These are phyloP conservation scores for Kazachstania kunashirensis DNA, from an alignment of 805 yeast genomes.

Conservation along the genomic window DNA sequence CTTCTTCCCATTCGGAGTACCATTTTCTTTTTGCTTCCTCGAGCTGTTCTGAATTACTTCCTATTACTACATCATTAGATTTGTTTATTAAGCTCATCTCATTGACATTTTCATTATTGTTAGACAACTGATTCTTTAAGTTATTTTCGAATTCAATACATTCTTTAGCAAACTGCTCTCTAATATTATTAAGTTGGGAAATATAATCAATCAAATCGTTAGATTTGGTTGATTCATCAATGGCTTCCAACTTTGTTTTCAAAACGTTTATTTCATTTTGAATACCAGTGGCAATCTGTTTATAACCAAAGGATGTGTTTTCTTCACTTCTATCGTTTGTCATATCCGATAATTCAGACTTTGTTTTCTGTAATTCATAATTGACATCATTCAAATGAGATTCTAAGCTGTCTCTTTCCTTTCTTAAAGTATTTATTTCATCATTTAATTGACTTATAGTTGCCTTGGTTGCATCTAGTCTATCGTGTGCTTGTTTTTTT, in stretches of 20 bases:
- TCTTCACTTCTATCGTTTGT: too few relatives aligned
- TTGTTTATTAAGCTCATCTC: too few relatives aligned
- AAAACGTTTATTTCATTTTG: constrained; percentile 13
- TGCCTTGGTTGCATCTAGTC: constrained; percentile 22
- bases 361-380: not conserved
- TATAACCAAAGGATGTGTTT: too few relatives aligned
- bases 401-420: constrained; percentile 2
- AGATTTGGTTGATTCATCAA: not conserved
- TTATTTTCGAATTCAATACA: not conserved
- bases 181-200: constrained; percentile 15
- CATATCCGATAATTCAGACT: too few relatives aligned
- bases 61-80: too few relatives aligned
- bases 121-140: too few relatives aligned
- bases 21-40: constrained; percentile 27
- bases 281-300: too few relatives aligned
- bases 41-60: constrained; percentile 6
- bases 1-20: constrained; percentile 30
- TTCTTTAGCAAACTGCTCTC: constrained; percentile 20
- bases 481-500: constrained; percentile 30
- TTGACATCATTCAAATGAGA: not conserved
- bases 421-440: constrained; percentile 19
- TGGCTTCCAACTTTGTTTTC: constrained; percentile 15
- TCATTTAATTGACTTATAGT: constrained; percentile 33
- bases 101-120: too few relatives aligned
- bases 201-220: not conserved